Conservation (phyloP, 2,329 filamentous ascomycete species). For the Aspergillus pseudotamarii region DNA sequence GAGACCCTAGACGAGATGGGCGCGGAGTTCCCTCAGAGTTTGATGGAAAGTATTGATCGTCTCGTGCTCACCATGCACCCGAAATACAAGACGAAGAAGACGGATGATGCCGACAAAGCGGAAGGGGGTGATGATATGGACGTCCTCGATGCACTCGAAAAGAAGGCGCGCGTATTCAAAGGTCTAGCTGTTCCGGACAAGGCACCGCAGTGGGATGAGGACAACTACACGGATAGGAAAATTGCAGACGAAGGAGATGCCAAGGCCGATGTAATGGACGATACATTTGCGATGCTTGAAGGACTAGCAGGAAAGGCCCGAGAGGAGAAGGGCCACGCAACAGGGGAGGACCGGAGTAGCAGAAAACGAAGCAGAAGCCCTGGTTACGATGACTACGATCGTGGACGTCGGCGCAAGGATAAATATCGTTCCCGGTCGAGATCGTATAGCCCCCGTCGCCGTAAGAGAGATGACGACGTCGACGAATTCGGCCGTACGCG, state of each 20-base stretch:
- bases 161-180: conserved; percentile 86
- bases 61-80: conserved; percentile 89
- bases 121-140: conserved; percentile 49
- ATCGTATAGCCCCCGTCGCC: conserved; percentile 48
- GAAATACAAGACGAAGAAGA: conserved; percentile 69
- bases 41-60: conserved; percentile 90
- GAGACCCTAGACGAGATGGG: conserved; percentile 73
- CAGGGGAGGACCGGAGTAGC: conserved; percentile 41
- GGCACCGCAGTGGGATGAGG: conserved; percentile 58
- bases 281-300: conserved; percentile 91
- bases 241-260: conserved; percentile 40
- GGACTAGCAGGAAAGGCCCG: conserved; percentile 71
- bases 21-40: conserved; percentile 79
- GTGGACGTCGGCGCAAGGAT: conserved; percentile 48
- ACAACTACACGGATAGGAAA: conserved; percentile 43
- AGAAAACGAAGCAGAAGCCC: conserved; percentile 60
- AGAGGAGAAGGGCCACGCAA: conserved; percentile 35
- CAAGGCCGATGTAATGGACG: conserved; percentile 74
- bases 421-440: conserved; percentile 54
- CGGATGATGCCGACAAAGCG: conserved; percentile 34
- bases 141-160: conserved; percentile 55
- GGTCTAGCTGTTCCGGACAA: conserved; percentile 86
- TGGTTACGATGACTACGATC: conserved; percentile 52
- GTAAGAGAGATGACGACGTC: conserved; percentile 54
- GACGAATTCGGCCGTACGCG: conserved; percentile 61